These are phyloP conservation scores for Pichia thaimueangensis DNA, from an alignment of 805 yeast genomes.

Conservation along the genomic window DNA sequence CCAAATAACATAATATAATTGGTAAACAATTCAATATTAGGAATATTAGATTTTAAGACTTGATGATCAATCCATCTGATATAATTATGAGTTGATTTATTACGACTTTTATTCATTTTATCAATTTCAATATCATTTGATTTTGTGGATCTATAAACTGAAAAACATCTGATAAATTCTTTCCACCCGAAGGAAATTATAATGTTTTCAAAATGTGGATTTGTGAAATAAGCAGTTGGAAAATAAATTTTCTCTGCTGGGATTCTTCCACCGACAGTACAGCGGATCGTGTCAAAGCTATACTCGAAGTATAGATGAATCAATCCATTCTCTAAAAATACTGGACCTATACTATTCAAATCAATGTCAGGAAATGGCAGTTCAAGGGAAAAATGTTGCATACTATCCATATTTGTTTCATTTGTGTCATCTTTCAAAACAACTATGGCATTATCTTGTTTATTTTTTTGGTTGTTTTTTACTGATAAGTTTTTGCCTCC, in stretches of 20 bases:
- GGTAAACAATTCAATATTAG: conserved; percentile 10
- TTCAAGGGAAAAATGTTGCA: conserved; percentile 15
- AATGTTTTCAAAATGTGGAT: conserved; percentile 20
- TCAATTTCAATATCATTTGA: background rate
- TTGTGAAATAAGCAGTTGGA: conserved; percentile 19
- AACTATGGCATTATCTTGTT: background rate
- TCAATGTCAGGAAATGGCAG: conserved; percentile 26
- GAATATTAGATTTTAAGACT: background rate
- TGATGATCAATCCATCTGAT: conserved; percentile 1
- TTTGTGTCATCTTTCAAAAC: background rate
- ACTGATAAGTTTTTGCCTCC: background rate
- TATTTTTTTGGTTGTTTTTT: background rate
- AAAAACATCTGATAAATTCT: conserved; percentile 1
- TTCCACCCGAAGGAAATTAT: conserved; percentile 8
- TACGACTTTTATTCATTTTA: too few species aligned
- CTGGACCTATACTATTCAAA: conserved; percentile 23
- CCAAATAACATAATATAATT: conserved; percentile 16
- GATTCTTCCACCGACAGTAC: conserved; percentile 24
- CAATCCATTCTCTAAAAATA: conserved; percentile 25
- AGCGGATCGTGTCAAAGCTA: conserved; percentile 20
- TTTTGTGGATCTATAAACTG: background rate
- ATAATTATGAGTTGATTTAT: background rate
- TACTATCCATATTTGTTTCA: background rate
- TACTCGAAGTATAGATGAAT: conserved; percentile 22
- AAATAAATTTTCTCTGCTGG: conserved; percentile 23